Percentiles rank a stretch among this genome's conserved stretches.
Evolutionary conservation across 2,329 filamentous ascomycete species (phyloP).

Genomic region (Ilyonectria sp.): DNA sequence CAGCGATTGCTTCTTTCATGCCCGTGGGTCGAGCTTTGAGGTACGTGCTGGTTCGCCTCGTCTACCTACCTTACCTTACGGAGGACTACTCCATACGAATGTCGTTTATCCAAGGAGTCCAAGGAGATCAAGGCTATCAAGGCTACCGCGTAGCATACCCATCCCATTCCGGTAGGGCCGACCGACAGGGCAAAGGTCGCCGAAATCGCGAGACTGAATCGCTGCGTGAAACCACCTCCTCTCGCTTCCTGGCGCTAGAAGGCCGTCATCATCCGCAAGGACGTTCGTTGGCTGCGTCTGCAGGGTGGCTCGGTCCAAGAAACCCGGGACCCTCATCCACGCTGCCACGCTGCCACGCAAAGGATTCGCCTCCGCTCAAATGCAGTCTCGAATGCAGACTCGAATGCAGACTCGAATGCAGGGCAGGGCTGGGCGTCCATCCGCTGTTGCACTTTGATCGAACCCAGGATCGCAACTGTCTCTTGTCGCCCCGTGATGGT

Average conservation of each 20-base stretch:
- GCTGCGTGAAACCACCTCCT: not conserved
- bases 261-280: not conserved
- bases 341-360: not conserved
- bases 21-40: constrained; percentile 5
- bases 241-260: not conserved
- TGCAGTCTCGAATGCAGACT: not conserved
- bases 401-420: not conserved
- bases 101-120: constrained; percentile 9
- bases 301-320: constrained; percentile 12
- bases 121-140: not conserved
- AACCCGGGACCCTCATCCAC: not conserved
- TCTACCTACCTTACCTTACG: not conserved
- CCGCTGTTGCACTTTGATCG: not conserved
- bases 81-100: not conserved
- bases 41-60: constrained; percentile 12
- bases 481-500: not conserved
- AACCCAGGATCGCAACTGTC: not conserved
- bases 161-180: not conserved
- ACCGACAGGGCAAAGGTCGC: not conserved
- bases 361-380: constrained; percentile 8
- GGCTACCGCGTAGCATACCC: not conserved
- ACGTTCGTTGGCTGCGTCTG: not conserved
- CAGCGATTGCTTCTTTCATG: not conserved
- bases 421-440: constrained; percentile 1
- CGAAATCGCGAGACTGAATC: constrained; percentile 19